Conservation (phyloP, 78 protist species). For the Dictyostelium brefeldianum region DNA sequence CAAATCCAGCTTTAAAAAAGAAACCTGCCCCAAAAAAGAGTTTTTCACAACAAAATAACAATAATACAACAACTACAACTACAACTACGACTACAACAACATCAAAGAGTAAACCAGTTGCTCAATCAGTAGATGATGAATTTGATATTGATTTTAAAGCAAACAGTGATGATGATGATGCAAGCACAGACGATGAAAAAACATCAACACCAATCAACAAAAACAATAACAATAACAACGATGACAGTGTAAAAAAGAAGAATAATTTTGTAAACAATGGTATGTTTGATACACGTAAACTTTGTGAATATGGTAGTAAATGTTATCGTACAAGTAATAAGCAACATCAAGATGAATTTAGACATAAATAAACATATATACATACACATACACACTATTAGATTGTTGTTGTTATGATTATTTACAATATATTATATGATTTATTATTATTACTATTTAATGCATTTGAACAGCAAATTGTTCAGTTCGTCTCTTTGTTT, state of each 20-base stretch:
- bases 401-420: not conserved
- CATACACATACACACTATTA: not conserved
- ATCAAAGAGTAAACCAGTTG: not conserved
- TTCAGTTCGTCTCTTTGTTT: not conserved
- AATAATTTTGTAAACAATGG: not conserved
- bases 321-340: constrained; percentile 73
- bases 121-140: constrained; percentile 11
- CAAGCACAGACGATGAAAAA: constrained; percentile 7
- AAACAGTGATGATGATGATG: constrained; percentile 4
- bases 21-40: constrained; percentile 13
- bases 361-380: constrained; percentile 34
- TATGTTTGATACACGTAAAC: constrained; percentile 1
- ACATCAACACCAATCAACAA: not conserved
- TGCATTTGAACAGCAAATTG: constrained; percentile 18
- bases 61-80: constrained; percentile 11
- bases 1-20: not conserved
- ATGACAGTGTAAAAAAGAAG: not conserved
- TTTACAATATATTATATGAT: not conserved
- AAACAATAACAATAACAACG: not conserved
- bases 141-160: not conserved
- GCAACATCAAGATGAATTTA: constrained; percentile 63
- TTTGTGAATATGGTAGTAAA: constrained; percentile 60
- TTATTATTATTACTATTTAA: not conserved
- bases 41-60: not conserved
- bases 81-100: not conserved